Base-by-base conservation (phyloP, 75 land plant genomes). In the Isoetes taiwanensis region DNA sequence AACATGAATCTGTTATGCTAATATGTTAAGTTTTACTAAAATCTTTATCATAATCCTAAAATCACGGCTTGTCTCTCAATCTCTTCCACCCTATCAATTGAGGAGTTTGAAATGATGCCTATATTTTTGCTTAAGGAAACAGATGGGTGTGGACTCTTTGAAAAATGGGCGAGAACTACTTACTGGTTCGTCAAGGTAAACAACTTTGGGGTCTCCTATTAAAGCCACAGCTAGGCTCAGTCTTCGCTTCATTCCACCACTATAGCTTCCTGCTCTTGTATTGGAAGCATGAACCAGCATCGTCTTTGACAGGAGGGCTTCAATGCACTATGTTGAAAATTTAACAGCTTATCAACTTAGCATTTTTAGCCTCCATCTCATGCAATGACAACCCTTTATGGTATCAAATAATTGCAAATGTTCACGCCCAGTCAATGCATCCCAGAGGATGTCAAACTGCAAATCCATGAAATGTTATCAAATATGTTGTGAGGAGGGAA, bases 211-310 rank as follows among this genome's bases (percentile, higher is more conserved):
- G 62, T 93, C 90, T 48, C 98, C 98, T 35, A 93, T 77, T 41
- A 87, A 80, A 28, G 98, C 84, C 40, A 87, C 77, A 2, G 98
- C 98, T 54, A 93, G 89, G 70, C 98, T 93, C 1, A 93, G 78
- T 20, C 98, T 76, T 5, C 98, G 77, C 64, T 79, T 93, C 98
- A 93, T 93, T 61, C 98, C 98, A 28, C 98, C 98, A 73, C 98
- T 93, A 65, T 81, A 93, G 61, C 82, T 81, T 27, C 83, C 83
- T 48, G 81, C 78, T 65, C 89, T 72, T 26, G 80, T 54, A 46
- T 73, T 68, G 16, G 82, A 82, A 24, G 80, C 79, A 10, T 84
- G 66, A n/a, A 58, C 62, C 16, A 93, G 76, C 60, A 72, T 81
- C 14, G 87, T 95, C 52, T 93, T 77, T 17, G 73, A 77, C 38